Percentiles rank a stretch among this genome's conserved stretches.
Conservation (phyloP, 768 basidiomycete genomes). For the Russula compacta region DNA sequence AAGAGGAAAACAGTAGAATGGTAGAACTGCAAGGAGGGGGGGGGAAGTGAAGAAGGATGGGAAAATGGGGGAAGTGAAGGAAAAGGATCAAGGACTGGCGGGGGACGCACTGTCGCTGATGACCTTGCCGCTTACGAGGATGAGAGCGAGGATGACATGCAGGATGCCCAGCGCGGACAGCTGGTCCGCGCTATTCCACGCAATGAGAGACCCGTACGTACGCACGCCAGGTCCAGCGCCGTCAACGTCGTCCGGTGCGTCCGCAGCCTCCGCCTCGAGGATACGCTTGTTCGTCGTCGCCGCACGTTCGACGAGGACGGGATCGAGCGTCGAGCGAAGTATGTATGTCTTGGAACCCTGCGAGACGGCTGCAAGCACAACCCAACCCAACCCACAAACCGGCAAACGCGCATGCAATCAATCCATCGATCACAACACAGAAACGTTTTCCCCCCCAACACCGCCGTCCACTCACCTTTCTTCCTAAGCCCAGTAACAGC, state of each 20-base stretch:
- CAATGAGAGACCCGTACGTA: constrained; percentile 59
- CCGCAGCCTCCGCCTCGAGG: constrained; percentile 38
- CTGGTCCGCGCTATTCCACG: constrained; percentile 63
- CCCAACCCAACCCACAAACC: too few species aligned
- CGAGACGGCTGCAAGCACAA: constrained; percentile 35
- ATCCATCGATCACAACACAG: too few species aligned
- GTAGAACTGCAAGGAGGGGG: too few species aligned
- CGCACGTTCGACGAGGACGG: constrained; percentile 52
- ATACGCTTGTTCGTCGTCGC: constrained; percentile 38
- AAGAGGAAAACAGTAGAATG: background rate
- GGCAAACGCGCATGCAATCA: background rate
- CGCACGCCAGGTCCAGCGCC: constrained; percentile 38
- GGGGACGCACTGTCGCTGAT: constrained; percentile 60
- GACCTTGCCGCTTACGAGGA: constrained; percentile 71
- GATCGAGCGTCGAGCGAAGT: constrained; percentile 63
- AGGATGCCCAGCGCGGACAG: constrained; percentile 64
- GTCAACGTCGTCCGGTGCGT: constrained; percentile 43
- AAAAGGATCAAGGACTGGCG: background rate
- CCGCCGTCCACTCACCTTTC: too few species aligned
- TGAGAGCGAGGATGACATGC: constrained; percentile 71
- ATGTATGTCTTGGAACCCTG: constrained; percentile 74
- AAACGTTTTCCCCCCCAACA: too few species aligned
- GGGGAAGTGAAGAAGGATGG: background rate
- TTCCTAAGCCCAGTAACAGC: constrained; percentile 47
- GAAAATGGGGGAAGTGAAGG: background rate